Conservation (phyloP, 2,329 filamentous ascomycete genomes). For the Fonsecaea pedrosoi region DNA sequence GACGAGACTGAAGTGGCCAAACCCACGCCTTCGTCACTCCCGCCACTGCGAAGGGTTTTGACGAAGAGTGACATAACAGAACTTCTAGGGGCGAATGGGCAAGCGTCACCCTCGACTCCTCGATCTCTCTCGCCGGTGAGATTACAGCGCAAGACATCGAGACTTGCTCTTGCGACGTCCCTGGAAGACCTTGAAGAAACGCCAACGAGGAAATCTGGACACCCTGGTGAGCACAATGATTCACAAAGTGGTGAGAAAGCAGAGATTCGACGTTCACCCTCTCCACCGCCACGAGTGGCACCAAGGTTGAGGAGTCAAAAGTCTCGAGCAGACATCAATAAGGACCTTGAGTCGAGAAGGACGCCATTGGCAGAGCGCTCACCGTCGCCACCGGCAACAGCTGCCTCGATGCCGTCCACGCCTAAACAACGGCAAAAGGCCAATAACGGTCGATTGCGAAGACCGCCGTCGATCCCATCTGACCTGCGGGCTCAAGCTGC, state of each 20-base stretch:
- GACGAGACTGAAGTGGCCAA: slow-evolving; percentile 51
- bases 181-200: slow-evolving; percentile 43
- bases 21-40: slow-evolving; percentile 64
- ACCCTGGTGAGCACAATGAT: slow-evolving; percentile 40
- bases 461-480: slow-evolving; percentile 48
- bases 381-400: slow-evolving; percentile 34
- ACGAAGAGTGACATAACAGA: slow-evolving; percentile 87
- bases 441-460: slow-evolving; percentile 50
- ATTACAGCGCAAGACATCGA: slow-evolving; percentile 63
- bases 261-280: slow-evolving; percentile 45
- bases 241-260: slow-evolving; percentile 40
- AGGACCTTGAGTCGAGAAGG: slow-evolving; percentile 18
- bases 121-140: slow-evolving; percentile 57
- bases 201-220: slow-evolving; percentile 42
- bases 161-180: slow-evolving; percentile 52
- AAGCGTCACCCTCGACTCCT: slow-evolving; percentile 51
- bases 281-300: slow-evolving; percentile 49
- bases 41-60: slow-evolving; percentile 81
- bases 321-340: slow-evolving; percentile 24
- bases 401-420: slow-evolving; percentile 34
- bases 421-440: slow-evolving; percentile 43
- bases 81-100: slow-evolving; percentile 64
- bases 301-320: slow-evolving; percentile 42
- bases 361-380: slow-evolving; percentile 24
- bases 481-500: slow-evolving; percentile 58